Evolutionary conservation across 2,329 filamentous ascomycete genomes (phyloP).

Genomic region (Pseudogymnoascus sp.): DNA sequence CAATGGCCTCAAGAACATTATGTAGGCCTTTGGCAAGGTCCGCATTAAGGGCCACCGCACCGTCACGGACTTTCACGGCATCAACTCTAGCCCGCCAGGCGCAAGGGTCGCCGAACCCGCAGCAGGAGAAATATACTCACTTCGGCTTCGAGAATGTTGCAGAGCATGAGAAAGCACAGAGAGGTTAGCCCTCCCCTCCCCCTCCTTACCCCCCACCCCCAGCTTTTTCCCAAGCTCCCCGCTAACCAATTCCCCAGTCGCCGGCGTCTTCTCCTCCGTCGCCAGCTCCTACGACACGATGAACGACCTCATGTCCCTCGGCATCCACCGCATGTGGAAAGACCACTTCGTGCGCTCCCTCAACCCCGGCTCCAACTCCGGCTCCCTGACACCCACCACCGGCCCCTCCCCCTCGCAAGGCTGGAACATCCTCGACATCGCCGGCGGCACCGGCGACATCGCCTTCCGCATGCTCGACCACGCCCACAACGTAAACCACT

Average conservation of each 20-base stretch:
- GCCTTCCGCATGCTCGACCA: slow-evolving; percentile 94
- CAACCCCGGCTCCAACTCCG: slow-evolving; percentile 49
- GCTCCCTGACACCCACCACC: slow-evolving; percentile 30
- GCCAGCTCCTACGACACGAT: slow-evolving; percentile 73
- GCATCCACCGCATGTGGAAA: slow-evolving; percentile 94
- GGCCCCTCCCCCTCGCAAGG: slow-evolving; percentile 43
- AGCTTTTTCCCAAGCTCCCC: not conserved
- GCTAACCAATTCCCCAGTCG: slow-evolving; percentile 43
- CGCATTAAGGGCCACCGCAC: slow-evolving; percentile 6
- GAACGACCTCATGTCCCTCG: slow-evolving; percentile 99
- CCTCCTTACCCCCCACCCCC: not conserved
- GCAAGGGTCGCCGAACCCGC: slow-evolving; percentile 14
- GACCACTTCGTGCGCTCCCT: slow-evolving; percentile 90
- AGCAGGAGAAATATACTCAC: slow-evolving; percentile 26
- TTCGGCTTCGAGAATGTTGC: slow-evolving; percentile 29
- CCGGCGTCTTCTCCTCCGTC: slow-evolving; percentile 88
- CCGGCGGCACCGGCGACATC: slow-evolving; percentile 94
- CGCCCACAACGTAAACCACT: slow-evolving; percentile 69
- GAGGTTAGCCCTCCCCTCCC: slow-evolving; percentile 19
- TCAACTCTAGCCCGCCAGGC: slow-evolving; percentile 13
- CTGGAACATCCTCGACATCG: slow-evolving; percentile 84
- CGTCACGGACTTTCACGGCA: slow-evolving; percentile 14
- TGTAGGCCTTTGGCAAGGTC: slow-evolving; percentile 19
- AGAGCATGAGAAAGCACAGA: slow-evolving; percentile 28
- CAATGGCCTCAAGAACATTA: slow-evolving; percentile 21